Conservation (phyloP, 2,329 filamentous ascomycete species). For the Aureobasidium uvarum region DNA sequence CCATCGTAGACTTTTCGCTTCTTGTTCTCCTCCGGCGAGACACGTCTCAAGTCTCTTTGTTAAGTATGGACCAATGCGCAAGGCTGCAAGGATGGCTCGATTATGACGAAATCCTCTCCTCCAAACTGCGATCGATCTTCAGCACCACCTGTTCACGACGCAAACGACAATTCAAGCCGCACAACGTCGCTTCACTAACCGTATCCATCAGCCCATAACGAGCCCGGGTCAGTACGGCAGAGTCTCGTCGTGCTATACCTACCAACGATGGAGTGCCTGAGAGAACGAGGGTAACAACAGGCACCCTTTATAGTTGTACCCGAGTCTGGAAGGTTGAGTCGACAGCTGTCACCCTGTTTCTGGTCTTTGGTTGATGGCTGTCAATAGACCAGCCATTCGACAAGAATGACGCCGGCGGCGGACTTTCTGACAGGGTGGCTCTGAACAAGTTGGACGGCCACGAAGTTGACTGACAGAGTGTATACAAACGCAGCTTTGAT, state of each 20-base stretch:
- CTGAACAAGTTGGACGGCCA: not conserved
- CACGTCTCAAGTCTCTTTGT: slow-evolving; percentile 7
- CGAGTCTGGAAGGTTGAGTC: not conserved
- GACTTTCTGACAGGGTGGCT: not conserved
- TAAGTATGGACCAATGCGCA: not conserved
- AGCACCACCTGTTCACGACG: not conserved
- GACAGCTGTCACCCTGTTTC: not conserved
- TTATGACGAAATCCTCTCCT: not conserved
- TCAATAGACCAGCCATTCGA: not conserved
- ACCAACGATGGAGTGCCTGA: not conserved
- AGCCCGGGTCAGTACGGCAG: not conserved
- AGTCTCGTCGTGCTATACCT: not conserved
- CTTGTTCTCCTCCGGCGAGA: not conserved
- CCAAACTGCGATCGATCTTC: not conserved
- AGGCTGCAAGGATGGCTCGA: not conserved
- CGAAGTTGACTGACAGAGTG: not conserved
- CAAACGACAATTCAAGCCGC: not conserved
- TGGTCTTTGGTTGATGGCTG: slow-evolving; percentile 4
- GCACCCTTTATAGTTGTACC: too few relatives aligned
- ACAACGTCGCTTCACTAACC: not conserved
- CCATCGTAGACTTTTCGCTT: not conserved
- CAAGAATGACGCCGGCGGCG: not conserved
- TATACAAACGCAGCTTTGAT: too few relatives aligned
- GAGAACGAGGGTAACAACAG: not conserved
- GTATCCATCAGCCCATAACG: not conserved